Conservation (phyloP, 1,284 basidiomycete genomes). For the Ceratorhiza oryzae-sativae region DNA sequence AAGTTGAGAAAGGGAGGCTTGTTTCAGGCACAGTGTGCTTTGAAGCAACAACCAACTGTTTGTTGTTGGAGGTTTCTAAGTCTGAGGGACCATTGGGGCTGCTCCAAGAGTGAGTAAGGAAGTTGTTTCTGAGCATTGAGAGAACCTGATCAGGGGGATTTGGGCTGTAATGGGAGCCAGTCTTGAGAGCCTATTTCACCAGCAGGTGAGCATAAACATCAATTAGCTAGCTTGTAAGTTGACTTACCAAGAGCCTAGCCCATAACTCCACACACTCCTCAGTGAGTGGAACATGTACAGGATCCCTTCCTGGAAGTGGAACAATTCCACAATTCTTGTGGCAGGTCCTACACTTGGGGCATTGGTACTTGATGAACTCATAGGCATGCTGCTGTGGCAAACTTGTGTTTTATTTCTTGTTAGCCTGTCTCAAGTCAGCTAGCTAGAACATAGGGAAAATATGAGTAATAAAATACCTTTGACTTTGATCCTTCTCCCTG, state of each 20-base stretch:
- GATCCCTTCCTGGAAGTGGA: not conserved
- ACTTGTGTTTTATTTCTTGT: not conserved
- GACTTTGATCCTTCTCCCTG: not conserved
- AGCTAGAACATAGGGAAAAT: not conserved
- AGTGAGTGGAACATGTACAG: not conserved
- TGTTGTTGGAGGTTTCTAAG: not conserved
- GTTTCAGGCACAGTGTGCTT: not conserved
- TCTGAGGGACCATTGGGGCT: not conserved
- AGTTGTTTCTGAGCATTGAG: not conserved
- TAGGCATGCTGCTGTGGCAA: not conserved
- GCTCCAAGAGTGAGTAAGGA: not conserved
- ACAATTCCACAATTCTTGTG: not conserved
- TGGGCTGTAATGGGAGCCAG: not conserved
- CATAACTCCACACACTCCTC: not conserved
- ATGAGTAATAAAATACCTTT: not conserved
- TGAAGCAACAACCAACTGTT: not conserved
- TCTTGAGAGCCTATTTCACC: not conserved
- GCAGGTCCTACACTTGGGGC: not conserved
- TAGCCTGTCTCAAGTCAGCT: not conserved
- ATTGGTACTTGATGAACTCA: conserved; percentile 1
- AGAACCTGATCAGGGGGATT: conserved; percentile 6
- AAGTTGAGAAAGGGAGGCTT: not conserved
- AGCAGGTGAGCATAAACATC: not conserved
- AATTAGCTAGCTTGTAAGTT: no score
- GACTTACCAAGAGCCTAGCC: not conserved